phyloP scores from a whole-genome alignment of 176 grass and related monocot genomes.

The Themeda triandra region DNA sequence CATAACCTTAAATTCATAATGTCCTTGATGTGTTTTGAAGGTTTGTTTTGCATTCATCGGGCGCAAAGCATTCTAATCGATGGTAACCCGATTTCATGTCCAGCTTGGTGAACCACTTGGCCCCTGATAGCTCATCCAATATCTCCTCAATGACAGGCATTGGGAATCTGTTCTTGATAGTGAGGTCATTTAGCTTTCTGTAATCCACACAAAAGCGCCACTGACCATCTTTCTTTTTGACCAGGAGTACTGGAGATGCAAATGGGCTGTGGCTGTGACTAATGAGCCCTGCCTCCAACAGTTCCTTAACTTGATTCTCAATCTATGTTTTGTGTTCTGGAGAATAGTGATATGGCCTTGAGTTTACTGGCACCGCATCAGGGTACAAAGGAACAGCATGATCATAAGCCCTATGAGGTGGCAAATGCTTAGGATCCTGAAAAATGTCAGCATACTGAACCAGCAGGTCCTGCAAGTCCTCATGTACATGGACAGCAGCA shows the following conservation, averaged over 20 bases:
- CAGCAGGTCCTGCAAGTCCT: no score
- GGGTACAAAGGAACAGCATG: accelerated
- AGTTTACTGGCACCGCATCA: accelerated
- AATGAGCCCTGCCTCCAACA: neutral
- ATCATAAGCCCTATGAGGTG: neutral
- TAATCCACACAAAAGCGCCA: neutral
- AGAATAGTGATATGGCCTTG: neutral
- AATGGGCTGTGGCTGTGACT: neutral
- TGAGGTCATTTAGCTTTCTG: accelerated
- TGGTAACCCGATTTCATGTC: neutral
- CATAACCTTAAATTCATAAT: no score
- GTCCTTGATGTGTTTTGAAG: no score
- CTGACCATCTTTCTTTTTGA: neutral
- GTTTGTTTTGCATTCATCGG: neutral
- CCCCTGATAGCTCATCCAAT: neutral
- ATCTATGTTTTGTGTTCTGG: neutral
- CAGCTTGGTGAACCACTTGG: neutral
- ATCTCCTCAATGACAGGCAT: neutral
- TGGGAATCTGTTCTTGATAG: neutral
- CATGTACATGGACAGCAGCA: no score
- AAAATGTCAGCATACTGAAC: neutral
- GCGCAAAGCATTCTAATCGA: accelerated
- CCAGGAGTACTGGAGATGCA: neutral
- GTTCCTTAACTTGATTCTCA: neutral
- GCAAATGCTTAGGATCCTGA: accelerated